Evolutionary conservation across 2,329 filamentous ascomycete genomes (phyloP), one percentile per base, ranked within the genome.

Genomic region (Pseudonectria foliicola): DNA sequence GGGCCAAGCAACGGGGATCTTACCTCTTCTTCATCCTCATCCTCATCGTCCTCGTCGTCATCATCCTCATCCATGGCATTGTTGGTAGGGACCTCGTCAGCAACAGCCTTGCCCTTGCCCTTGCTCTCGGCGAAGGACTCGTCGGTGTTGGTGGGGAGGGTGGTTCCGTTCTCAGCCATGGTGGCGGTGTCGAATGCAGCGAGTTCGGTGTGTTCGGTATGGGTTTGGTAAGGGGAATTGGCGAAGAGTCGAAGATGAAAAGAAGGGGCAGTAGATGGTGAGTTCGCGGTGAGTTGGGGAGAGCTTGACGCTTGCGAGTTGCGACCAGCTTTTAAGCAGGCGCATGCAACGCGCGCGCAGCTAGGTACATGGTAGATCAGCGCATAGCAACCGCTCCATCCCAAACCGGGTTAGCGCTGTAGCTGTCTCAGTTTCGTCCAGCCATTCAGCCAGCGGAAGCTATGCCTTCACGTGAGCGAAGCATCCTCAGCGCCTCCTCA

Each of bases 81-180:
- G 50, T 83, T 77, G 47, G 78, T 63, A 35, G 61, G 61, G 35
- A 62, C 61, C 33, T 63, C 57, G 42, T 73, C 64, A 47, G 66
- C 63, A 33, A 67, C 57, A 32, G 77, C 74, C 72, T 95, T 95
- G 68, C 87, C 87, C 73, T 95, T 95, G 64, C 85, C 86, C 74
- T 94, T 94, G 61, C 70, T 66, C 54, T 77, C 71, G 42, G 73
- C 59, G 43, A 59, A 55, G 50, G 56, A 51, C 46, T 54, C 57
- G 43, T 60, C 57, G 34, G 52, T 43, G 40, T 56, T 55, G 50
- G 68, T 55, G 54, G 64, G 63, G 56, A 67, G 57, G 43, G 67
- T 68, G 48, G 64, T 55, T 45, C 63, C 62, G 63, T 71, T 73
- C 47, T 69, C 63, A 53, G 70, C 61, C 70, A 77, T 72, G 49